These are phyloP conservation scores for Plenodomus lindquistii DNA, from an alignment of 2,329 filamentous ascomycete species.

Conservation along the genomic window DNA sequence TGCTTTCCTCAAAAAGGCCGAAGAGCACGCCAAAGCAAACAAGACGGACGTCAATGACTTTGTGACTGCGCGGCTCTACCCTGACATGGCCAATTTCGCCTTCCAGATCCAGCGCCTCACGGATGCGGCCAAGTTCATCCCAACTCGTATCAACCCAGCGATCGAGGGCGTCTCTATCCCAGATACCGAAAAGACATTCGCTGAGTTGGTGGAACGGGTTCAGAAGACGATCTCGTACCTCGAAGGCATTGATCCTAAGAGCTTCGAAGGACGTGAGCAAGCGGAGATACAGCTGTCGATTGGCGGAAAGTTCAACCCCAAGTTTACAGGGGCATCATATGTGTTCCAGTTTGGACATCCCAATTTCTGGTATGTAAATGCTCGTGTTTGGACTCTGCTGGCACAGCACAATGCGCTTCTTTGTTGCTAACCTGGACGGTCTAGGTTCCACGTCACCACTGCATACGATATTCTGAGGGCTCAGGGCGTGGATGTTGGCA, in stretches of 20 bases:
- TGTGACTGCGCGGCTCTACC: constrained; percentile 48
- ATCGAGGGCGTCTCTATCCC: constrained; percentile 38
- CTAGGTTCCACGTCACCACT: constrained; percentile 62
- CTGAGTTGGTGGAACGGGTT: constrained; percentile 54
- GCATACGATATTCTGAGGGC: constrained; percentile 65
- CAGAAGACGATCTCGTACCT: constrained; percentile 53
- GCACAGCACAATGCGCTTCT: not conserved
- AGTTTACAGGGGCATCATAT: constrained; percentile 53
- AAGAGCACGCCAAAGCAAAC: constrained; percentile 46
- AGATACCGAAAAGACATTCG: constrained; percentile 55
- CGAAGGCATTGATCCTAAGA: constrained; percentile 47
- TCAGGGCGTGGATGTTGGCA: constrained; percentile 65
- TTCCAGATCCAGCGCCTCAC: constrained; percentile 55
- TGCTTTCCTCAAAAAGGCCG: constrained; percentile 51
- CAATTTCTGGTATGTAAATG: constrained; percentile 55
- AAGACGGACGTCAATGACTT: constrained; percentile 42
- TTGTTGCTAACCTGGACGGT: not conserved
- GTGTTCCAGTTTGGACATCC: constrained; percentile 56
- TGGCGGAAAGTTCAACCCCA: constrained; percentile 33
- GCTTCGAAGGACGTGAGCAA: constrained; percentile 50
- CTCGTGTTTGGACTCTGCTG: not conserved
- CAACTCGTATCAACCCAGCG: constrained; percentile 44
- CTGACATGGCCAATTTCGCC: constrained; percentile 55
- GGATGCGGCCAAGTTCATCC: constrained; percentile 49
- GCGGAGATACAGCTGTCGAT: constrained; percentile 45